Base-by-base conservation (phyloP, 257 asterid species). In the Knoxia roxburghii region DNA sequence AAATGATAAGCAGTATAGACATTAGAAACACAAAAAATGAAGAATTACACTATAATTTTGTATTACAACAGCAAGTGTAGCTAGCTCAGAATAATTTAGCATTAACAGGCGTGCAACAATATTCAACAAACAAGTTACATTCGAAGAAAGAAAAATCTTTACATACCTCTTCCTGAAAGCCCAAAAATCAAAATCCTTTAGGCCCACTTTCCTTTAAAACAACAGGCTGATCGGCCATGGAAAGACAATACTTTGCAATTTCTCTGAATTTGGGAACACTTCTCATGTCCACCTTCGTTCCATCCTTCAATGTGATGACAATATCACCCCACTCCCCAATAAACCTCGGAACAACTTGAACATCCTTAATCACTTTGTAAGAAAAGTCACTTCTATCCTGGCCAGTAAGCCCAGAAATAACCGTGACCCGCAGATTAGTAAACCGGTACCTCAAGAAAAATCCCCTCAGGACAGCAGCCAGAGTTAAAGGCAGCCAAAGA, bases 321-420 rank as follows among this genome's bases (percentile, higher is more conserved):
- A 93, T 80, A 61, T 93, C 97, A 53, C 97, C 97, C 97, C 99
- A 93, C 75, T 90, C 97, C 0, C 99, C 99, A 26, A 90, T 85
- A 70, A 93, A 85, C 78, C 99, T 84, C 0, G 99, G 99, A 3
- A 93, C 99, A 51, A 88, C 97, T 81, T 90, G 95, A 35, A 90
- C 97, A 56, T 93, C 96, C 65, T 72, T 86, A n/a, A 93, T 77
- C 59, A 88, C 97, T 48, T 82, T 77, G 52, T 93, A 93, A 2
- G 92, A 77, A 33, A 93, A 93, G 71, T 94, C 99, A 37, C 95
- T 88, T 50, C 99, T 74, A 55, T 90, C 99, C 79, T 86, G 88
- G 35, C 97, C 97, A 6, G 96, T 91, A 43, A 89, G 76, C 59
- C 98, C 98, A 5, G 99, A 93, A 4, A 90, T 82, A 4, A 93